phyloP scores from a whole-genome alignment of 176 grass and related monocot species.

The Eragrostis curvula region DNA sequence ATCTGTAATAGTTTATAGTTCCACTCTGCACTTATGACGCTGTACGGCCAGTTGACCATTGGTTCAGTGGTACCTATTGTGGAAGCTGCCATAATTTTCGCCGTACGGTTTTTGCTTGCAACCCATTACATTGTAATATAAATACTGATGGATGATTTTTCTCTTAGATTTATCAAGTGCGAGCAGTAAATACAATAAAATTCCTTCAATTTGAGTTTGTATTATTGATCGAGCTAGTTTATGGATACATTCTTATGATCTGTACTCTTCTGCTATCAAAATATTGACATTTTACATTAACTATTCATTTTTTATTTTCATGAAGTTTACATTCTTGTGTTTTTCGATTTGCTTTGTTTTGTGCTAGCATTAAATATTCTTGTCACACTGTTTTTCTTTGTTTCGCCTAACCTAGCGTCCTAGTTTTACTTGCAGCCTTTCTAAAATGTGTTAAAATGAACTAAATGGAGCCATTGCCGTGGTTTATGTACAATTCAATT shows the following conservation, averaged over 20 bases:
- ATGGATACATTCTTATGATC: not conserved
- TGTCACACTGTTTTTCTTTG: not conserved
- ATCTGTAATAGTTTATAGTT: constrained; percentile 8
- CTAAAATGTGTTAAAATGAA: constrained; percentile 21
- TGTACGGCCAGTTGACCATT: not conserved
- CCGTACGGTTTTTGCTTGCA: not conserved
- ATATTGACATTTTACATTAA: not conserved
- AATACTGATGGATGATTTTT: not conserved
- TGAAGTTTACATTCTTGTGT: not conserved
- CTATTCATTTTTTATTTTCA: not conserved
- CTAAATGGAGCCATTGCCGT: not conserved
- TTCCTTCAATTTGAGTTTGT: not conserved
- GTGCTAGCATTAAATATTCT: not conserved
- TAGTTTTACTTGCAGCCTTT: not conserved
- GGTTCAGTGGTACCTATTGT: not conserved
- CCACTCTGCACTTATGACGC: not conserved
- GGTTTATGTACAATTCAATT: not conserved
- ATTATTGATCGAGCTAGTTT: not conserved
- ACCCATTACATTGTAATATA: not conserved
- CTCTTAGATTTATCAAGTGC: not conserved
- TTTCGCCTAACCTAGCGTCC: not conserved
- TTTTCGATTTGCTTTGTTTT: not conserved
- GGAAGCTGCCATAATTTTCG: not conserved
- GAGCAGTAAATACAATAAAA: not conserved
- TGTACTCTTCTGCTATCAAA: constrained; percentile 10